Base-by-base conservation (phyloP, 2,329 filamentous ascomycete species). In the Talaromyces sp. region DNA sequence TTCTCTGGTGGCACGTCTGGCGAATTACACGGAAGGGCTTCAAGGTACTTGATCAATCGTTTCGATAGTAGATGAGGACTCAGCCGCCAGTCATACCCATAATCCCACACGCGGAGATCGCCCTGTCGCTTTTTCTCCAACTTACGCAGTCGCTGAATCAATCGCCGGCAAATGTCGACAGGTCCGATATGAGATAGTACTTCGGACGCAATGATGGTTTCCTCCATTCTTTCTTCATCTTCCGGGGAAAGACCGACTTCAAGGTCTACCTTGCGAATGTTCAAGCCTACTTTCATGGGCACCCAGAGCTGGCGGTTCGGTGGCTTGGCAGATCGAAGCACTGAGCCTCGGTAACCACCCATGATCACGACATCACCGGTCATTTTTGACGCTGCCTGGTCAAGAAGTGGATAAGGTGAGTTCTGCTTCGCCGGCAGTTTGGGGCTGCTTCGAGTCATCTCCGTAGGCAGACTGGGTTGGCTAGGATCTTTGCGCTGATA, bases 171-270 rank as follows among this genome's bases (percentile, higher is more conserved):
- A 61, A 97, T 92, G 72, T 97, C 93, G 46, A 97, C 89, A 0
- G 92, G 92, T 0, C 93, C 93, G 63, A 97, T 91, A 68, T 96
- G 87, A 51, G 91, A 88, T n/a, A 97, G 81, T 85, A 96, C 95
- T 8, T 92, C 92, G 2, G 87, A 91, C 0, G 92, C 83, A 56
- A 92, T 88, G 62, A 97, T 91, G n/a, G 81, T 86, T 61, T 95
- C 83, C 65, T 89, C 86, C 86, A 94, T 94, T 5, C 78, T 83
- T 67, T 91, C 88, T 69, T 97, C 93, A 60, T 95, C 92, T 67
- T 92, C 88, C 1, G 85, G 85, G 14, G 89, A 83, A 4, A 97
- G 76, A 0, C 92, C 92, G 10, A 97, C 88, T 71, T 96, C 91
- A 3, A 97, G 80, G 70, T 97, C 91, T 2, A 93, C 92, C 70